Percentiles rank a stretch among this genome's conserved stretches.
Conservation (phyloP, 192 early-diverging fungal genomes). For the Umbelopsis sp. region DNA sequence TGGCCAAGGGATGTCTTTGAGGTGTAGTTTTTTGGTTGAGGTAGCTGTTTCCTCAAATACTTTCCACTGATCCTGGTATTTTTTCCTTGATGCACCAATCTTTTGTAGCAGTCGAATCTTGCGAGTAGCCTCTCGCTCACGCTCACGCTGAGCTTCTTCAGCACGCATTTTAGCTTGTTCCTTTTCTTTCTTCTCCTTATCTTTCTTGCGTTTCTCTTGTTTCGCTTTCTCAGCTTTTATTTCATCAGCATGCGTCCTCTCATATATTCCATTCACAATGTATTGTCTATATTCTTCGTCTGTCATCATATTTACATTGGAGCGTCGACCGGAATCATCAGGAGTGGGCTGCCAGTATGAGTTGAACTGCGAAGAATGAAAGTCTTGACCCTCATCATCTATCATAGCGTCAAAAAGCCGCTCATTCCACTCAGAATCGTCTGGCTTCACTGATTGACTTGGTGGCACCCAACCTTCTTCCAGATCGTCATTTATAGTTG, state of each 20-base stretch:
- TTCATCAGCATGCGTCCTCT: slow-evolving; percentile 26
- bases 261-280: slow-evolving; percentile 32
- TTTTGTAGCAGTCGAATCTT: slow-evolving; percentile 20
- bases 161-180: slow-evolving; percentile 18
- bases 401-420: slow-evolving; percentile 40
- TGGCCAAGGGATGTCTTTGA: slow-evolving; percentile 38
- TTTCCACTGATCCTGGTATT: slow-evolving; percentile 26
- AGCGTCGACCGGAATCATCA: neutral
- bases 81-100: neutral
- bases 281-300: slow-evolving; percentile 40
- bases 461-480: slow-evolving; percentile 29
- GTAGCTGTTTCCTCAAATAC: neutral
- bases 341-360: slow-evolving; percentile 15
- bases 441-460: slow-evolving; percentile 5
- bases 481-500: slow-evolving; percentile 25
- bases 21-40: neutral
- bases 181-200: slow-evolving; percentile 9
- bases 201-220: slow-evolving; percentile 24
- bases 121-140: slow-evolving; percentile 11
- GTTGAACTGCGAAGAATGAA: slow-evolving; percentile 22
- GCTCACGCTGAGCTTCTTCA: neutral
- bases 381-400: slow-evolving; percentile 34
- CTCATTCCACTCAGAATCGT: slow-evolving; percentile 33
- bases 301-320: slow-evolving; percentile 13
- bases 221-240: slow-evolving; percentile 23